These are phyloP conservation scores for Tolypocladium album DNA, from an alignment of 2,329 filamentous ascomycete species.

Conservation along the genomic window DNA sequence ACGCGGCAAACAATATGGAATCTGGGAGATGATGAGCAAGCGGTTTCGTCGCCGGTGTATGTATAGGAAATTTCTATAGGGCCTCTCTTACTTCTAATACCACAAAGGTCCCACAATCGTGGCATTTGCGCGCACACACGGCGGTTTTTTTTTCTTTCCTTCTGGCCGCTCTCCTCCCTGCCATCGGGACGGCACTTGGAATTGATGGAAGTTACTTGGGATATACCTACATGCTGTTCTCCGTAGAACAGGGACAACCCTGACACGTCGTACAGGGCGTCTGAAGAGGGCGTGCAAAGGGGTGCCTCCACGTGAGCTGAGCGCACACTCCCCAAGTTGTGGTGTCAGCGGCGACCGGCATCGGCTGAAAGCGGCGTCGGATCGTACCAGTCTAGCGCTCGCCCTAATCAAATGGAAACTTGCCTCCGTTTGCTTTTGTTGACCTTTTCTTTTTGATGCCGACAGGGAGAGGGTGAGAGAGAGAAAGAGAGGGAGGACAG, in stretches of 20 bases:
- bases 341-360: background rate
- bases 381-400: background rate
- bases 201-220: background rate
- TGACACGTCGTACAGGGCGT: background rate
- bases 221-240: background rate
- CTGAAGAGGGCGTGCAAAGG: background rate
- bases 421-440: background rate
- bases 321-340: background rate
- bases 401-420: background rate
- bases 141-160: background rate
- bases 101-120: background rate
- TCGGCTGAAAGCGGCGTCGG: background rate
- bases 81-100: background rate
- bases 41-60: background rate
- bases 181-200: background rate
- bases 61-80: background rate
- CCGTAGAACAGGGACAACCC: background rate
- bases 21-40: conserved; percentile 1
- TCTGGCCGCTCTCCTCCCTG: background rate
- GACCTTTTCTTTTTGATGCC: background rate
- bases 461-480: background rate
- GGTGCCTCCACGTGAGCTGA: background rate
- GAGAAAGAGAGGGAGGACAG: background rate
- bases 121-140: background rate
- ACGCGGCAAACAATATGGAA: conserved; percentile 8